A percentile compares a stretch with the other conserved stretches of the same genome.
Conservation (phyloP, 2,329 filamentous ascomycete genomes). For the Dactylonectria macrodidyma region DNA sequence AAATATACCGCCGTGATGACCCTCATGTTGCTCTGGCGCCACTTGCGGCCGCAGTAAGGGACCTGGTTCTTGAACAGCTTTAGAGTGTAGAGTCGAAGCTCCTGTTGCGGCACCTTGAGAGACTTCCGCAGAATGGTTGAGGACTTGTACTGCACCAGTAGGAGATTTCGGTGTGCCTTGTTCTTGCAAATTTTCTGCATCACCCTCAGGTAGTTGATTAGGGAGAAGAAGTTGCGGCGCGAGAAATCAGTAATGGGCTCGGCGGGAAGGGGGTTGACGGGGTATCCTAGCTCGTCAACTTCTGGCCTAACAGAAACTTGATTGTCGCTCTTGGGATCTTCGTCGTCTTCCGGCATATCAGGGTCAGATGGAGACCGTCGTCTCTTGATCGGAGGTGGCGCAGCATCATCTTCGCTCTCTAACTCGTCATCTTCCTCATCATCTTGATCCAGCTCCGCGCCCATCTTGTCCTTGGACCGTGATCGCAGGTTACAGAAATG, state of each 20-base stretch:
- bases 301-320: constrained; percentile 64
- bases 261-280: constrained; percentile 77
- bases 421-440: constrained; percentile 52
- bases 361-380: constrained; percentile 62
- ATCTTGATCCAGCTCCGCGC: constrained; percentile 54
- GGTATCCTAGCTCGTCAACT: constrained; percentile 91
- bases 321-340: constrained; percentile 50
- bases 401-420: constrained; percentile 82
- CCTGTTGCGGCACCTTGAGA: constrained; percentile 89
- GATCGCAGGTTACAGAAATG: constrained; percentile 86
- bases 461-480: constrained; percentile 57
- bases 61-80: constrained; percentile 99
- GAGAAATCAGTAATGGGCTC: constrained; percentile 91
- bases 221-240: constrained; percentile 93
- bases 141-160: constrained; percentile 96
- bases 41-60: constrained; percentile 97
- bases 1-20: constrained; percentile 98
- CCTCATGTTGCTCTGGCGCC: constrained; percentile 98
- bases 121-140: constrained; percentile 92
- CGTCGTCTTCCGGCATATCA: constrained; percentile 45
- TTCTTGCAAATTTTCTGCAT: constrained; percentile 98
- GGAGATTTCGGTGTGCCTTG: constrained; percentile 93
- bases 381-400: constrained; percentile 85
- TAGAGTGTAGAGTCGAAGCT: constrained; percentile 92
- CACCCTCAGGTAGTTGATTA: constrained; percentile 94